Base-by-base conservation (phyloP, 148 eudicot species). In the Salicornia ramosissima region DNA sequence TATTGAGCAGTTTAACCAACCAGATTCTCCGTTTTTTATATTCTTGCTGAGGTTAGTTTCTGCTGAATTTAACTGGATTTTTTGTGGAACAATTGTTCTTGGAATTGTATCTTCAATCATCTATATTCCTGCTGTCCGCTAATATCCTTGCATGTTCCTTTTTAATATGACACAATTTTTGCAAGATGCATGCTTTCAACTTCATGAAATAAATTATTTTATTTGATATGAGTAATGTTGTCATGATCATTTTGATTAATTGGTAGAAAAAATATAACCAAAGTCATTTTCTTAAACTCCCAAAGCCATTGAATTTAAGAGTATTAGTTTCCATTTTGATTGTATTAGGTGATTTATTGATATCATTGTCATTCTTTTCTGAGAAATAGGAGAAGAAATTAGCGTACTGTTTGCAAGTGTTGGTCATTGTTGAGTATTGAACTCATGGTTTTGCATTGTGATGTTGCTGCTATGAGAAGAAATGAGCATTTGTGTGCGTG, bases 21-120 rank as follows among this genome's bases (percentile, higher is more conserved):
- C 96, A 12, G 89, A 74, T 65, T 95, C 99, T 75, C 99, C 97
- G 4, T 95, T 58, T 81, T 95, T 95, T 66, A 95, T 95, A 75
- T 95, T 95, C 80, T 77, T 95, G 77, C 97, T 95, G 77, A 95
- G 99, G 99, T 95, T 83, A 74, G 75, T 56, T 40, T 11, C 8
- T 73, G 7, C 36, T 33, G 26, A 46, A 45, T 34, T 15, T 39
- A 22, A 30, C 52, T 67, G 14, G 29, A 46, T 33, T 26, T 47
- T 1, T 33, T 0, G 10, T 51, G 58, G 26, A 49, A 16, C 43
- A 19, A 0, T 9, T 54, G 42, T 13, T 49, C 13, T 31, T 24
- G 8, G 31, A 30, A 59, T 59, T 5, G 21, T 71, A 60, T 43
- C 16, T 49, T 21, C 14, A 28, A 33, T 12, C 16, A 46, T 45